Evolutionary conservation across 2,329 filamentous ascomycete genomes (phyloP).

Genomic region (Fusarium setosum): DNA sequence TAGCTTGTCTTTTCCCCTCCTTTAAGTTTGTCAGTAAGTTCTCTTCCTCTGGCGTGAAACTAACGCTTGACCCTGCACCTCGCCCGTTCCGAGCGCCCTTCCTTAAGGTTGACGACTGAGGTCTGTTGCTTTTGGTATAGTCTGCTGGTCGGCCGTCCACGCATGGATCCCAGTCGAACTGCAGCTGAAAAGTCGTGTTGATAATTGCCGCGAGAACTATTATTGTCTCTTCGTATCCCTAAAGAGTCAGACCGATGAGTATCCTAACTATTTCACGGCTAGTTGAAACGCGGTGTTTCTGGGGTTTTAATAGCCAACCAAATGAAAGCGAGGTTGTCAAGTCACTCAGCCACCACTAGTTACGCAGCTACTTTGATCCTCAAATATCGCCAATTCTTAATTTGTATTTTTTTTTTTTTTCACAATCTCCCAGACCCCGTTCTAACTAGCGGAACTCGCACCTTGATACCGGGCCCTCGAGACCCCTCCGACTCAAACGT

Average conservation of each 20-base stretch:
- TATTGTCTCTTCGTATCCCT: not conserved
- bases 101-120: too few relatives aligned
- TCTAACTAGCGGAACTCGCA: constrained; percentile 39
- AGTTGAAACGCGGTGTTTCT: constrained; percentile 16
- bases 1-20: too few relatives aligned
- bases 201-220: constrained; percentile 13
- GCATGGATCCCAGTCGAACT: too few relatives aligned
- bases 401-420: constrained; percentile 1
- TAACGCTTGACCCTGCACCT: too few relatives aligned
- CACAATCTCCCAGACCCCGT: constrained; percentile 24
- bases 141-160: too few relatives aligned
- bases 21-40: too few relatives aligned
- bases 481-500: constrained; percentile 48
- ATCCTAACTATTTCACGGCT: constrained; percentile 16
- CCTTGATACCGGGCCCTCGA: constrained; percentile 55
- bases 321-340: not conserved
- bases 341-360: constrained; percentile 28
- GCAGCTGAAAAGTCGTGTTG: too few relatives aligned
- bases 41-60: too few relatives aligned
- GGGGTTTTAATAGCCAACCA: not conserved
- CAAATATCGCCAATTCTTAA: constrained; percentile 18
- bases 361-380: constrained; percentile 24
- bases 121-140: too few relatives aligned
- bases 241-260: not conserved
- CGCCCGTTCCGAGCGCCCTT: too few relatives aligned